Evolutionary conservation across 352 stramenopile genomes (phyloP).

Genomic region (Phytopythium ostracodes): DNA sequence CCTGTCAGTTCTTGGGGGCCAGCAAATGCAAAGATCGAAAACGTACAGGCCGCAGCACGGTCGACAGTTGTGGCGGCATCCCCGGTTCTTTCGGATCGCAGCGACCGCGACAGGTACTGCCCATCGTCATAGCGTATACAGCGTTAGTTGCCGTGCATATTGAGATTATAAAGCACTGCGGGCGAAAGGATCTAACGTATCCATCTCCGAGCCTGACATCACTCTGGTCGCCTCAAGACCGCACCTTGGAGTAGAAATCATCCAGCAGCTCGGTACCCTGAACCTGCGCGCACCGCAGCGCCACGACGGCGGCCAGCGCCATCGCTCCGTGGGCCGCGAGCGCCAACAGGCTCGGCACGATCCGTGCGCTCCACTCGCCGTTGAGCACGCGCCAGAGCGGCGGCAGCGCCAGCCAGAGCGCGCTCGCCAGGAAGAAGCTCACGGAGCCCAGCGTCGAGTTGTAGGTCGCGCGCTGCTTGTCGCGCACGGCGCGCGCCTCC

Average conservation of each 20-base stretch:
- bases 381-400: conserved; percentile 69
- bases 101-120: conserved; percentile 27
- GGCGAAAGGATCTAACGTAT: too few species aligned
- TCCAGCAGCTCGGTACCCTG: conserved; percentile 57
- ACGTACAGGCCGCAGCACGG: conserved; percentile 34
- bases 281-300: conserved; percentile 62
- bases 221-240: too few species aligned
- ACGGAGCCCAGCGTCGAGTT: conserved; percentile 48
- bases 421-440: conserved; percentile 27
- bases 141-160: not conserved
- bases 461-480: conserved; percentile 59
- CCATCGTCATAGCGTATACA: not conserved
- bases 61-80: conserved; percentile 14
- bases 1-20: too few species aligned
- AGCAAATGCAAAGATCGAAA: too few species aligned
- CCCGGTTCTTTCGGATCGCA: conserved; percentile 9
- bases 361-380: conserved; percentile 59
- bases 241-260: conserved; percentile 55
- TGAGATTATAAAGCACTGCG: too few species aligned
- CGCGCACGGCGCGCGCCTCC: conserved; percentile 60
- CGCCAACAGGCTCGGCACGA: conserved; percentile 51
- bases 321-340: conserved; percentile 45
- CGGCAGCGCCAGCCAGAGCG: conserved; percentile 53
- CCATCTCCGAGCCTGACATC: too few species aligned
- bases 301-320: conserved; percentile 46